Evolutionary conservation across 352 stramenopile genomes (phyloP), one percentile per base, ranked within the genome.

Genomic region (Phytophthora colocasiae): DNA sequence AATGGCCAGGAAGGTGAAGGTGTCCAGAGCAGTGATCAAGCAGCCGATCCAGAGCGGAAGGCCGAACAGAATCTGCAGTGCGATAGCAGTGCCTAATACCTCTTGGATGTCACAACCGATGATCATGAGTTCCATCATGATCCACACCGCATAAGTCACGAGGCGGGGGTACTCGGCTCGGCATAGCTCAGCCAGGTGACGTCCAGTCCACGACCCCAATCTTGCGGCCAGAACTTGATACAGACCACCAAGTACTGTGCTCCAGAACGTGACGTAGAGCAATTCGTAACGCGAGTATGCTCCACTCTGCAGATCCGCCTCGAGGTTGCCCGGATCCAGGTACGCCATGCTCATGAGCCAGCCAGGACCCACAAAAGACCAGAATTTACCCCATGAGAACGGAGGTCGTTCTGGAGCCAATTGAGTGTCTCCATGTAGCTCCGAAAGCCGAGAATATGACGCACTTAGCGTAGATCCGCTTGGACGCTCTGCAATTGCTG

Each of bases 241-340:
- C 34, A 96, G 78, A 6, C 96, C 81, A 8, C 87, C 94, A 14
- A 96, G 70, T 14, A 89, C 49, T 9, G 87, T 92, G 27, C 87
- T 91, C 72, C 94, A 80, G 59, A 96, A 86, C 29, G 97, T 71
- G 22, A 95, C 82, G 70, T 93, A 98, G 2, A 98, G 69, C 38
- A 95, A 73, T 44, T 85, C 78, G 59, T 97, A 97, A 52, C 83
- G 77, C 7, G 85, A 83, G 26, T 93, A 97, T 0, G 81, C 82
- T 17, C 92, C 92, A n/a, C 81, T 93, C 70, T 98, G 92, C 51
- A 98, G 82, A 57, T 98, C 92, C 19, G 90, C 91, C 67, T 98
- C 91, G 53, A 98, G 92, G 68, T 98, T 98, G 27, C 89, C 90
- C 0, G 92, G 93, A 70, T 98, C 93, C 44, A 98, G 65, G 51